phyloP scores from a whole-genome alignment of 306 rosid species.

The Styphnolobium japonicum region DNA sequence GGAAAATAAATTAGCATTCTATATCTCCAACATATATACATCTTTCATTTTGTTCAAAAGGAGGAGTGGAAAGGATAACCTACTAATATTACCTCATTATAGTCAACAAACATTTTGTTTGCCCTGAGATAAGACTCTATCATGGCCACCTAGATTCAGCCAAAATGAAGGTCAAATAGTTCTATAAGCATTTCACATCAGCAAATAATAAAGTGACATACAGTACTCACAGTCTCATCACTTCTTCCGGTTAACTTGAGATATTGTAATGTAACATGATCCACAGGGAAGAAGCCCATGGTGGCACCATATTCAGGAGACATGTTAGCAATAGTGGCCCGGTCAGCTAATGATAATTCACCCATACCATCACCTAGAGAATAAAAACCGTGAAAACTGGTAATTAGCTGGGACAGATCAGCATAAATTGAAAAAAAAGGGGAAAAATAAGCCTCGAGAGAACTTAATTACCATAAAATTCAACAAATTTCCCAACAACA shows the following conservation, averaged over 20 bases:
- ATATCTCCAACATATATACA: conserved; percentile 17
- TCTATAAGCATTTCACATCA: conserved; percentile 20
- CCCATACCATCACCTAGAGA: conserved; percentile 90
- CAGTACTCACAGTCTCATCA: conserved; percentile 77
- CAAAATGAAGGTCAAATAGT: conserved; percentile 27
- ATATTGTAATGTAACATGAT: conserved; percentile 90
- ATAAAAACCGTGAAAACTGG: conserved; percentile 28
- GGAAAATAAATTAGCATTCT: conserved; percentile 27
- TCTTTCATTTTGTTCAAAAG: neutral
- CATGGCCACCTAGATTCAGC: conserved; percentile 71
- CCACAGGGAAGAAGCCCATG: conserved; percentile 98
- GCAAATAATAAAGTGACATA: conserved; percentile 3
- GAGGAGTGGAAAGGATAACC: neutral
- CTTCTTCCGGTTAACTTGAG: conserved; percentile 93
- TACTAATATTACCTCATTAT: conserved; percentile 59
- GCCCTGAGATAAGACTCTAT: conserved; percentile 93
- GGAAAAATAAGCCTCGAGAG: neutral
- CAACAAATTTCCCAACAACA: conserved; percentile 95
- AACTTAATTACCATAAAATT: conserved; percentile 70
- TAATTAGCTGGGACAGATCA: neutral
- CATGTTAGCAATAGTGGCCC: conserved; percentile 99
- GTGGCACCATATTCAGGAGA: conserved; percentile 99
- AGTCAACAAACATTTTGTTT: conserved; percentile 89
- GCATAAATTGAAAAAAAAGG: neutral
- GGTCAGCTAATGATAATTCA: conserved; percentile 83